Evolutionary conservation across 164 flowering plant species (phyloP).

Genomic region (Euptelea pleiosperma): DNA sequence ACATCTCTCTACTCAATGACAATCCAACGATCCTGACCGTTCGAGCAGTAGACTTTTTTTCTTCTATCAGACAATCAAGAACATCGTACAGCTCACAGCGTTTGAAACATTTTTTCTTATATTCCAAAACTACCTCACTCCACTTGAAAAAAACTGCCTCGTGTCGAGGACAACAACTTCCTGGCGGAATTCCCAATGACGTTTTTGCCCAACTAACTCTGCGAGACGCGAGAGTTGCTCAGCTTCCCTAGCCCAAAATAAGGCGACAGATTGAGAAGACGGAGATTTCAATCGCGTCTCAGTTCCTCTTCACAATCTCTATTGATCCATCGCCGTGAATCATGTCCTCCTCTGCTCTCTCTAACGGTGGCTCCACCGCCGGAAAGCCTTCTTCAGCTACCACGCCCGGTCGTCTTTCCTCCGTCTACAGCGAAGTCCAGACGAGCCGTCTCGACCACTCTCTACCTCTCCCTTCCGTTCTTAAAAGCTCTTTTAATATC

Average conservation of each 20-base stretch:
- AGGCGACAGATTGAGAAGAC: too few species aligned
- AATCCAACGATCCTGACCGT: too few species aligned
- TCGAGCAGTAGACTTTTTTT: too few species aligned
- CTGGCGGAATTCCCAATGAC: not conserved
- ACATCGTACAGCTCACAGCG: too few species aligned
- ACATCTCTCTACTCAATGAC: too few species aligned
- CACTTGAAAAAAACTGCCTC: not conserved
- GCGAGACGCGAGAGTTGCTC: not conserved
- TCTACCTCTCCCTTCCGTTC: slow-evolving; percentile 78
- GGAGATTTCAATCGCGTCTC: too few species aligned
- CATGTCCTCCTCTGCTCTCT: not conserved
- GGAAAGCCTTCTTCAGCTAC: slow-evolving; percentile 10
- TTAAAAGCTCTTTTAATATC: slow-evolving; percentile 47
- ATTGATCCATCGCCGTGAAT: not conserved
- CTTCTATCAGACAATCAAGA: too few species aligned
- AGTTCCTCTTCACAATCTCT: not conserved
- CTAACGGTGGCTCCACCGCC: not conserved
- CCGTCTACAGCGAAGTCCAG: slow-evolving; percentile 79
- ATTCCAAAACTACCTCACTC: not conserved
- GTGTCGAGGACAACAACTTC: not conserved
- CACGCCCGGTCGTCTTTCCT: slow-evolving; percentile 38
- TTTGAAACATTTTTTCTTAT: not conserved
- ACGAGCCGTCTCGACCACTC: slow-evolving; percentile 58
- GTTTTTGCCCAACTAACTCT: slow-evolving; percentile 3
- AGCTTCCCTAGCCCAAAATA: too few species aligned